Evolutionary conservation across 1,284 basidiomycete genomes (phyloP).

Genomic region (Trametes versicolor): DNA sequence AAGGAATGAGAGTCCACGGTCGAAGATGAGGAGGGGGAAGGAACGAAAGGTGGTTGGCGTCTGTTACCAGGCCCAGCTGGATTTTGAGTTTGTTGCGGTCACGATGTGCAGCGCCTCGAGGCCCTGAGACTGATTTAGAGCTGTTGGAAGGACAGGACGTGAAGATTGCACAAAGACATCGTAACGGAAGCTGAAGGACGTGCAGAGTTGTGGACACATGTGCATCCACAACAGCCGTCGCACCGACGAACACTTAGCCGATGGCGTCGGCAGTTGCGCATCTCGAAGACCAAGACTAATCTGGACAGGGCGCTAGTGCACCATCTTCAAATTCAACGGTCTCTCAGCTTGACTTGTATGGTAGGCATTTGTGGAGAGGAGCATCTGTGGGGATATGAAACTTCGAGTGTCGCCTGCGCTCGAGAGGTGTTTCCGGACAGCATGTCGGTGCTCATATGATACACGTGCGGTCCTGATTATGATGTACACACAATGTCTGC

Average conservation of each 20-base stretch:
- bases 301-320: neutral
- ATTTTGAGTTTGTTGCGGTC: constrained; percentile 22
- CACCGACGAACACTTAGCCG: constrained; percentile 8
- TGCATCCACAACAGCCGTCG: constrained; percentile 20
- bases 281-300: neutral
- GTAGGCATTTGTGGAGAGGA: no score
- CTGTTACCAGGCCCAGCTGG: constrained; percentile 23
- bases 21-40: constrained; percentile 18
- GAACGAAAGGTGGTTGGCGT: constrained; percentile 27
- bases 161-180: neutral
- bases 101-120: constrained; percentile 8
- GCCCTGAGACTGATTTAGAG: constrained; percentile 1
- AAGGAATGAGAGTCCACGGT: constrained; percentile 32
- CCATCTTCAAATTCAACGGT: neutral
- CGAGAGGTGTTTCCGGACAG: neutral
- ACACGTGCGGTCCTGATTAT: neutral
- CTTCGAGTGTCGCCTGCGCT: neutral
- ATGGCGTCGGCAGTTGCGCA: constrained; percentile 3
- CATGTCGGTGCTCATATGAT: neutral
- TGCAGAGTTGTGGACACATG: constrained; percentile 25
- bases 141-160: neutral
- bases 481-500: constrained; percentile 7
- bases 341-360: neutral
- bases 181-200: neutral
- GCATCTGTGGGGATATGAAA: no score